Conservation (phyloP, 768 basidiomycete genomes). For the Auricularia cornea region DNA sequence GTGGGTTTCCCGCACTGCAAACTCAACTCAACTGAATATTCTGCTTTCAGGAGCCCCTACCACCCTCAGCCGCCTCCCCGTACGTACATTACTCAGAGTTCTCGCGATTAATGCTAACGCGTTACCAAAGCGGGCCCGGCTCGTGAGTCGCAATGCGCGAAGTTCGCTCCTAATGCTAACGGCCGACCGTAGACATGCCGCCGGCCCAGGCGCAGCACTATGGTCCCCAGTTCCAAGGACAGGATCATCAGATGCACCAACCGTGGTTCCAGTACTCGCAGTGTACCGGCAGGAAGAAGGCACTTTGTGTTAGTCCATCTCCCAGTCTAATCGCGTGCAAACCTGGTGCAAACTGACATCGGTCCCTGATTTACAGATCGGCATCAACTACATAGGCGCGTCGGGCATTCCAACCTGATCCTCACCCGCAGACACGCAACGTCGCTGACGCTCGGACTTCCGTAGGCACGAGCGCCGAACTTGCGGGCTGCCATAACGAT, state of each 20-base stretch:
- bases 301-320: constrained; percentile 56
- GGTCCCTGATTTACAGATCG: constrained; percentile 45
- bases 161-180: background rate
- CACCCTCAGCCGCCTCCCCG: background rate
- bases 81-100: background rate
- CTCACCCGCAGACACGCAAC: no score
- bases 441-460: no score
- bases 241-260: constrained; percentile 40
- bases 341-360: background rate
- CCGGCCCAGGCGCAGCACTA: constrained; percentile 53
- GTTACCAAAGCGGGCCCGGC: background rate
- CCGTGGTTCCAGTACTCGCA: constrained; percentile 82
- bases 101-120: background rate
- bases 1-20: background rate
- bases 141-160: background rate
- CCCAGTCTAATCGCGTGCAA: background rate
- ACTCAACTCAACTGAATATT: background rate
- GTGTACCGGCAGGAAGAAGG: constrained; percentile 82
- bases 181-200: constrained; percentile 22
- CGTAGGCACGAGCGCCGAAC: constrained; percentile 43
- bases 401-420: background rate
- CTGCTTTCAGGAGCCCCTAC: background rate
- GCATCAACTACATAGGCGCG: constrained; percentile 68
- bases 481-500: constrained; percentile 89
- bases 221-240: constrained; percentile 46